Evolutionary conservation across 2,329 filamentous ascomycete species (phyloP).

Genomic region (Cercospora canescens): DNA sequence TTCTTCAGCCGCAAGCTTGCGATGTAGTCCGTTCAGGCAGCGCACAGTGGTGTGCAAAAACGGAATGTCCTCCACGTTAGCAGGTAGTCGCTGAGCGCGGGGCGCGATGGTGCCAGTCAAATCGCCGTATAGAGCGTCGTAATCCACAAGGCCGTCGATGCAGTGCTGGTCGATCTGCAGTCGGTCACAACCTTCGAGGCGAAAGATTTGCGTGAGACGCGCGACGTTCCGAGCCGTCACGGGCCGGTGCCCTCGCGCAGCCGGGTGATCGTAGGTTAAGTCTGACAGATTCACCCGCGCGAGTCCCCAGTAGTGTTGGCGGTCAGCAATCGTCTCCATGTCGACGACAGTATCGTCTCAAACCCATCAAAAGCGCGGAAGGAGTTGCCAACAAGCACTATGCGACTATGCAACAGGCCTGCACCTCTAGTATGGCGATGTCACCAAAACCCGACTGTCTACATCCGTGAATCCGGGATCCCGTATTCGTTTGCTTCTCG

Average conservation of each 20-base stretch:
- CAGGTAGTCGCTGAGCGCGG: background rate
- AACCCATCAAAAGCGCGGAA: background rate
- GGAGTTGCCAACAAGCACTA: background rate
- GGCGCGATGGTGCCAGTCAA: background rate
- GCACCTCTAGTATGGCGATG: background rate
- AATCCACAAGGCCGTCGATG: conserved; percentile 14
- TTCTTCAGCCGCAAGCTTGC: conserved; percentile 16
- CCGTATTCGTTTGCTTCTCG: background rate
- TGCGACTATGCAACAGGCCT: background rate
- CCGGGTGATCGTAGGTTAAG: conserved; percentile 8
- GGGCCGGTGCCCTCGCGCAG: background rate
- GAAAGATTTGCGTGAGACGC: conserved; percentile 21
- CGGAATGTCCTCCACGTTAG: background rate
- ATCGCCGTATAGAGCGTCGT: background rate
- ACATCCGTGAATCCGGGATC: background rate
- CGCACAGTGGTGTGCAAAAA: background rate
- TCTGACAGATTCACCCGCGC: conserved; percentile 14
- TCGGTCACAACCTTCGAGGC: conserved; percentile 22
- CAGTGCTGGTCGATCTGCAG: conserved; percentile 12
- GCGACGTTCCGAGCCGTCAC: conserved; percentile 18
- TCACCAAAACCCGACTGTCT: background rate
- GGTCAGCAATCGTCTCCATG: background rate
- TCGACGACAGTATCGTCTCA: background rate
- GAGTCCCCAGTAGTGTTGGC: conserved; percentile 5
- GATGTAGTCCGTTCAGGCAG: conserved; percentile 21